These are phyloP conservation scores for Begonia peltatifolia DNA, from an alignment of 306 rosid genomes.

Conservation along the genomic window DNA sequence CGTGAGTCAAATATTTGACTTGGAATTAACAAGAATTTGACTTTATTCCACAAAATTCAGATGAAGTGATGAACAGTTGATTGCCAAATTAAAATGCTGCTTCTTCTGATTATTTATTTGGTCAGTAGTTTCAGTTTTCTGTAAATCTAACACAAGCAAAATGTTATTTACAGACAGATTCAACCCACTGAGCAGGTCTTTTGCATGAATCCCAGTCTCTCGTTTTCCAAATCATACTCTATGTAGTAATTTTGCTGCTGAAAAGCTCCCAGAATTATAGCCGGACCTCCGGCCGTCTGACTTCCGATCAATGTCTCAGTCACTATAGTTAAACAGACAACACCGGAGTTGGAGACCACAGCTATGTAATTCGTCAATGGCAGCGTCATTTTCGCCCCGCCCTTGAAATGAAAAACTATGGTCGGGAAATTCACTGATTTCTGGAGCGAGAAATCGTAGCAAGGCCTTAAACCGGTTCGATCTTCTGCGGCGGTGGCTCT, in stretches of 20 bases:
- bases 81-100: no score
- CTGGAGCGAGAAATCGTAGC: slow-evolving; percentile 32
- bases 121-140: no score
- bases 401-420: slow-evolving; percentile 51
- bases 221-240: slow-evolving; percentile 61
- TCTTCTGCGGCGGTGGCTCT: slow-evolving; percentile 44
- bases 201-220: slow-evolving; percentile 47
- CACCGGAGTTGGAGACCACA: slow-evolving; percentile 16
- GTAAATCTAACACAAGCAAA: no score
- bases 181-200: slow-evolving; percentile 21
- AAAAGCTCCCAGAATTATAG: slow-evolving; percentile 58
- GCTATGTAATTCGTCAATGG: slow-evolving; percentile 53
- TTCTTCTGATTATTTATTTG: no score
- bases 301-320: slow-evolving; percentile 19
- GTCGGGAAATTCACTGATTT: slow-evolving; percentile 32
- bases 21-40: no score
- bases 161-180: background rate
- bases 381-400: slow-evolving; percentile 64
- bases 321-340: slow-evolving; percentile 48
- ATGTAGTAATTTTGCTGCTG: slow-evolving; percentile 72
- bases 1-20: no score
- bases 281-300: slow-evolving; percentile 32
- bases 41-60: no score
- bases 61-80: no score
- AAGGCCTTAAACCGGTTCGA: slow-evolving; percentile 47